Conservation (phyloP, 2,329 filamentous ascomycete genomes). For the Botrytis hyacinthi region DNA sequence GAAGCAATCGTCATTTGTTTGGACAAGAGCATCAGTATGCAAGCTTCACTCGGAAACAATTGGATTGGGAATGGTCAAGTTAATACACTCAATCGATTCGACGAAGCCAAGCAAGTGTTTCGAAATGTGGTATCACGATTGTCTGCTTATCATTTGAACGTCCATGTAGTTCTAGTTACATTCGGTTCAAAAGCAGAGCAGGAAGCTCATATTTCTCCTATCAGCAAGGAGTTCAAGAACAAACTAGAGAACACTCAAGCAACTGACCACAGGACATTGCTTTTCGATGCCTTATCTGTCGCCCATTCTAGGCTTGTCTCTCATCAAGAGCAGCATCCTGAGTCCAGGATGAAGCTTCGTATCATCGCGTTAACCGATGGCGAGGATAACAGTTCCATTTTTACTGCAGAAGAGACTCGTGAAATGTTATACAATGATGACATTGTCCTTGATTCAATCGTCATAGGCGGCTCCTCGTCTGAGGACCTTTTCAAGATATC, state of each 20-base stretch:
- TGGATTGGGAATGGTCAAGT: not conserved
- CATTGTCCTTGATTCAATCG: not conserved
- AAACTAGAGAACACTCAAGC: not conserved
- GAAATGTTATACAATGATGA: not conserved
- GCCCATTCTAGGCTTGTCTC: not conserved
- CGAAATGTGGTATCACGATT: not conserved
- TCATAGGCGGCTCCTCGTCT: not conserved
- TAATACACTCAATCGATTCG: not conserved
- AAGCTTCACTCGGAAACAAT: not conserved
- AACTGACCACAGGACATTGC: not conserved
- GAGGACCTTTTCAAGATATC: not conserved
- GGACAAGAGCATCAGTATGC: not conserved
- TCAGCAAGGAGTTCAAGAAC: not conserved
- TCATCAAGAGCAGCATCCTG: not conserved
- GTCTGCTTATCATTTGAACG: not conserved
- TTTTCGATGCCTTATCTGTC: not conserved
- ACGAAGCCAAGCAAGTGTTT: not conserved
- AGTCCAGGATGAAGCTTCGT: not conserved
- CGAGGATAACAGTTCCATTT: not conserved
- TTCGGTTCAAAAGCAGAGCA: not conserved
- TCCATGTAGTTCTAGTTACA: not conserved
- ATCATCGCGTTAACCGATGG: not conserved
- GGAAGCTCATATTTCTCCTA: not conserved
- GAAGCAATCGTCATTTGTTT: not conserved
- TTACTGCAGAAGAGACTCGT: not conserved